phyloP scores from a whole-genome alignment of 352 stramenopile genomes.

The Globisporangium sylvaticum region DNA sequence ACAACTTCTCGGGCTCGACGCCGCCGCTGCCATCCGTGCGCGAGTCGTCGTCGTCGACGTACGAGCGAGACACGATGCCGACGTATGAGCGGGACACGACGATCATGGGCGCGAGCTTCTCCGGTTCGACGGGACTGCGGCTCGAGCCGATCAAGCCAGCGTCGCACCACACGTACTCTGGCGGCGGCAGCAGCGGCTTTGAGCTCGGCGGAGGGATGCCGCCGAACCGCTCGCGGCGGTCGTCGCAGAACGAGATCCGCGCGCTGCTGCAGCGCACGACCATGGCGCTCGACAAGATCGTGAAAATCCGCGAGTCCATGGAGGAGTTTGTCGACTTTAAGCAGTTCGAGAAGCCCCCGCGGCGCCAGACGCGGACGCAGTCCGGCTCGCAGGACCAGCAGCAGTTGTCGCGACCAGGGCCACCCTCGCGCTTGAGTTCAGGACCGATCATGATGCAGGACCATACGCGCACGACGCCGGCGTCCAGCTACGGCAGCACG shows the following conservation, averaged over 20 bases:
- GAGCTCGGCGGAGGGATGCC: conserved; percentile 4
- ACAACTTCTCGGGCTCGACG: conserved; percentile 2
- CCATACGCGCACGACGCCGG: conserved; percentile 20
- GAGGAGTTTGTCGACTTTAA: conserved; percentile 78
- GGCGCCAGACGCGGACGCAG: conserved; percentile 19
- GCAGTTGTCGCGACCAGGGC: background rate
- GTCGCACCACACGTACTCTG: background rate
- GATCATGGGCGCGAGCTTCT: conserved; percentile 15
- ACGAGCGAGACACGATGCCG: conserved; percentile 15
- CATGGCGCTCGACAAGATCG: conserved; percentile 72
- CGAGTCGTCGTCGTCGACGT: conserved; percentile 9
- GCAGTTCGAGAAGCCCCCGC: conserved; percentile 59
- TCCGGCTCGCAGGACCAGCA: conserved; percentile 6
- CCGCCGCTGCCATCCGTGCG: conserved; percentile 15
- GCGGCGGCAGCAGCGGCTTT: background rate
- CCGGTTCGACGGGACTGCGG: background rate
- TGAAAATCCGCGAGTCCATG: conserved; percentile 83
- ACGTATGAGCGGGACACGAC: conserved; percentile 17
- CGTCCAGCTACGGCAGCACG: conserved; percentile 59
- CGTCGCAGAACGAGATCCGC: conserved; percentile 74
- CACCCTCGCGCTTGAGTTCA: conserved; percentile 14
- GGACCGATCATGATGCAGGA: conserved; percentile 11
- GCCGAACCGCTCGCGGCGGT: conserved; percentile 24
- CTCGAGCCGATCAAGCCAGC: conserved; percentile 17
- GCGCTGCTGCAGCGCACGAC: conserved; percentile 65